These are phyloP conservation scores for Aspergillus aculeatinus DNA, from an alignment of 2,329 filamentous ascomycete genomes.

Conservation along the genomic window DNA sequence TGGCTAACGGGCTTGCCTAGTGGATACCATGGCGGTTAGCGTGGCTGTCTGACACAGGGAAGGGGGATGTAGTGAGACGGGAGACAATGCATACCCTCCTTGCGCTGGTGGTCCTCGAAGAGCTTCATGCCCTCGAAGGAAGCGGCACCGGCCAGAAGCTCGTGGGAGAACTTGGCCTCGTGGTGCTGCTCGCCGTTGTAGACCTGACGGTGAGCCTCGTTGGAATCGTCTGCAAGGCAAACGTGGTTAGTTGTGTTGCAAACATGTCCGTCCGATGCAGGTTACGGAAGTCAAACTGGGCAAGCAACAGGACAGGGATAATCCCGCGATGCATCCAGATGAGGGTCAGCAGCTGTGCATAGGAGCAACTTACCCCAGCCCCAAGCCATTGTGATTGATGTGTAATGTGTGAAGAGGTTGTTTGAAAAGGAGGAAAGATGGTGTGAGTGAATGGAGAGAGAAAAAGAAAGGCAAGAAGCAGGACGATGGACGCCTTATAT, in stretches of 20 bases:
- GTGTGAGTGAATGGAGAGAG: constrained; percentile 1
- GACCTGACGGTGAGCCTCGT: constrained; percentile 56
- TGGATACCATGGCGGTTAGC: neutral
- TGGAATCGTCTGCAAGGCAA: constrained; percentile 47
- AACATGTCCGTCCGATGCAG: neutral
- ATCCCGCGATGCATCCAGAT: neutral
- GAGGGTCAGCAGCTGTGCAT: neutral
- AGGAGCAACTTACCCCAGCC: constrained; percentile 32
- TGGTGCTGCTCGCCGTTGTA: constrained; percentile 51
- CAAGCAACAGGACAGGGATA: neutral
- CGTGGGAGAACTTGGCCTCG: constrained; percentile 67
- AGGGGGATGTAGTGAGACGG: neutral
- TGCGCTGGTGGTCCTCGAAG: constrained; percentile 73
- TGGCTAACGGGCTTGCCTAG: constrained; percentile 69
- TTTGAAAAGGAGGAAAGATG: constrained; percentile 7
- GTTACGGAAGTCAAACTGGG: neutral
- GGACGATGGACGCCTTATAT: constrained; percentile 4
- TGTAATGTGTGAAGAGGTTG: constrained; percentile 2
- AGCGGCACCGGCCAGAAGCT: constrained; percentile 72
- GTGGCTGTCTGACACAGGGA: neutral
- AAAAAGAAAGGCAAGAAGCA: constrained; percentile 1
- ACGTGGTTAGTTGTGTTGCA: neutral
- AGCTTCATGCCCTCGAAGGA: constrained; percentile 78
- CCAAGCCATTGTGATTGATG: constrained; percentile 34
- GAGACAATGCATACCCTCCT: constrained; percentile 54